Evolutionary conservation across 352 stramenopile species (phyloP).

Genomic region (Pythium brassicae): DNA sequence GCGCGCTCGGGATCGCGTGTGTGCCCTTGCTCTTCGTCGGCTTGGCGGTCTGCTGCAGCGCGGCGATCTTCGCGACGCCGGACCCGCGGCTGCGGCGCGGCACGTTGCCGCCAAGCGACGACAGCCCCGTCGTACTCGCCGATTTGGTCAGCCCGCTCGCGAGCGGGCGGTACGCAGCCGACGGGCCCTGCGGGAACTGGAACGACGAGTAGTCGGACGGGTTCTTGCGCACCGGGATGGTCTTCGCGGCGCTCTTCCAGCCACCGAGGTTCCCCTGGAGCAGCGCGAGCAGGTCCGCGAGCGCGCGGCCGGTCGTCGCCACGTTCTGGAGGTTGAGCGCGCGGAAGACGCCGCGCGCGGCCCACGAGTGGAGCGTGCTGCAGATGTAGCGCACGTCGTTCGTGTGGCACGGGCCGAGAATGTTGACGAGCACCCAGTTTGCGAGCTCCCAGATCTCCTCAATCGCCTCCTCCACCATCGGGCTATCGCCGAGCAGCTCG

Average conservation of each 20-base stretch:
- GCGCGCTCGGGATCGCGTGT: slow-evolving; percentile 71
- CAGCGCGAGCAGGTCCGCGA: slow-evolving; percentile 67
- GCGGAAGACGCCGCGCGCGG: slow-evolving; percentile 71
- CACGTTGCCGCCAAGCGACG: slow-evolving; percentile 64
- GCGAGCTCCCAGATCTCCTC: slow-evolving; percentile 97
- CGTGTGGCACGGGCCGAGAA: slow-evolving; percentile 93
- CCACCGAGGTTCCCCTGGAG: slow-evolving; percentile 57
- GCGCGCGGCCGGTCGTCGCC: slow-evolving; percentile 48
- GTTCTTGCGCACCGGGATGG: slow-evolving; percentile 76
- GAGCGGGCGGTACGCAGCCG: slow-evolving; percentile 26
- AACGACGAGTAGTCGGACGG: slow-evolving; percentile 83
- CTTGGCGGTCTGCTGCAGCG: slow-evolving; percentile 74
- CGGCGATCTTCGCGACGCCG: slow-evolving; percentile 75
- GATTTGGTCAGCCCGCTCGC: slow-evolving; percentile 76
- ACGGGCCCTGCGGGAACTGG: slow-evolving; percentile 63
- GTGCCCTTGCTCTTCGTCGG: slow-evolving; percentile 44
- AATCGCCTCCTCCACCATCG: slow-evolving; percentile 89
- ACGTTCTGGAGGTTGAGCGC: slow-evolving; percentile 74
- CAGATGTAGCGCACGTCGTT: slow-evolving; percentile 93
- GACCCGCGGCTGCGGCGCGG: slow-evolving; percentile 77
- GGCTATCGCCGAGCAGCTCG: slow-evolving; percentile 66
- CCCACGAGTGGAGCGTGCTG: slow-evolving; percentile 79
- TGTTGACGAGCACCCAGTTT: slow-evolving; percentile 92
- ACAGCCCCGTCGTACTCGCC: slow-evolving; percentile 82
- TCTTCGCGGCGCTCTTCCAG: slow-evolving; percentile 82